These are phyloP conservation scores for Diplocarpon mali DNA, from an alignment of 2,329 filamentous ascomycete genomes.

Conservation along the genomic window DNA sequence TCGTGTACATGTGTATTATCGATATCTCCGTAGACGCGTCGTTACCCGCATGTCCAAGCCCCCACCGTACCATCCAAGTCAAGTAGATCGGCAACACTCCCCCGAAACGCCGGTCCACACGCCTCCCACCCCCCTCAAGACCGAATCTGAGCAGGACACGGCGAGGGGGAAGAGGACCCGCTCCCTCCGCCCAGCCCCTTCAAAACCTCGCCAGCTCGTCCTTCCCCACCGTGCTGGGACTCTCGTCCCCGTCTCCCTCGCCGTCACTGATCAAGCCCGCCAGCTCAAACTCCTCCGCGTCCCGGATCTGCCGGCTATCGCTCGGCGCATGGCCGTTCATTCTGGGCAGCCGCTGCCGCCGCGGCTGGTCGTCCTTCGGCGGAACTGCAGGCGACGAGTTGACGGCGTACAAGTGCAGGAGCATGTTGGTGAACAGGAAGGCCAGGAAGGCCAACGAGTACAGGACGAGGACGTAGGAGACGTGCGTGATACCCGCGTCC, in stretches of 20 bases:
- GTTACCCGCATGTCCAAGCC: no score
- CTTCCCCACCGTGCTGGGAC: constrained; percentile 38
- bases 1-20: no score
- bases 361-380: constrained; percentile 23
- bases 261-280: constrained; percentile 85
- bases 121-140: constrained; percentile 1
- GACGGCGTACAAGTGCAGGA: constrained; percentile 73
- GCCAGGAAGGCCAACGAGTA: constrained; percentile 84
- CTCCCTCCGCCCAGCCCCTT: background rate
- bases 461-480: constrained; percentile 84
- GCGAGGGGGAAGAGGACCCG: background rate
- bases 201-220: constrained; percentile 29
- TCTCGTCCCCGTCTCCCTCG: constrained; percentile 46
- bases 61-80: no score
- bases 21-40: no score
- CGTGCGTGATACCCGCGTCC: constrained; percentile 67
- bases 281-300: constrained; percentile 89
- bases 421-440: constrained; percentile 84
- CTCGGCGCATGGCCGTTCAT: constrained; percentile 30
- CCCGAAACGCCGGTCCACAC: no score
- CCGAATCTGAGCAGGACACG: background rate
- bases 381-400: constrained; percentile 30
- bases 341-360: constrained; percentile 16
- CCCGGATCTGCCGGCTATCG: constrained; percentile 51
- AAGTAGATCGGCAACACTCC: no score